Percentiles rank a stretch among this genome's conserved stretches.
phyloP scores from a whole-genome alignment of 192 early-diverging fungal genomes.

The Rhizoclosmatium sp. region DNA sequence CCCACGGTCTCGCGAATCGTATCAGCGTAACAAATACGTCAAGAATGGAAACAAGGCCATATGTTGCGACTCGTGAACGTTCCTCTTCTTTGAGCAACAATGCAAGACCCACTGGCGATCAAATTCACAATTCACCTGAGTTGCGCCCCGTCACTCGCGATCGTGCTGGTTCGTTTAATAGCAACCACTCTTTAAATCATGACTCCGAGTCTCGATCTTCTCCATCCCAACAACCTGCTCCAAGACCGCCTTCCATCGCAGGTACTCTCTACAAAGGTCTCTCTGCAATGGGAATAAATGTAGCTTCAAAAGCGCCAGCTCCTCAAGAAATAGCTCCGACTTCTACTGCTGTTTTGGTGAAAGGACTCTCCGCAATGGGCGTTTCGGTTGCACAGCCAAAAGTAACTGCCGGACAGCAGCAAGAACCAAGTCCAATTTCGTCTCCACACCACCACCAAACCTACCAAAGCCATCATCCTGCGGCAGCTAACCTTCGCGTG shows the following conservation, averaged over 20 bases:
- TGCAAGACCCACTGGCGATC: neutral
- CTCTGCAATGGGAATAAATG: neutral
- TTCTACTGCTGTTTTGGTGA: too few relatives aligned
- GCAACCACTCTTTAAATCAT: neutral
- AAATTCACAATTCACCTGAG: neutral
- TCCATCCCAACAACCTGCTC: neutral
- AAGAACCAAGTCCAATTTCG: neutral
- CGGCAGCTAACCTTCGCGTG: neutral
- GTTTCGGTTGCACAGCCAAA: too few relatives aligned
- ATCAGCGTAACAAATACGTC: neutral
- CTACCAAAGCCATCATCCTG: neutral
- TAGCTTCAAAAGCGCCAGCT: neutral
- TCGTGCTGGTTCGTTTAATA: neutral
- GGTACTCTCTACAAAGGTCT: neutral
- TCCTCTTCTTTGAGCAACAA: constrained; percentile 18
- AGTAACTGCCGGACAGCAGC: too few relatives aligned
- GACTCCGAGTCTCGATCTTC: neutral
- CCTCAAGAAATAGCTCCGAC: neutral
- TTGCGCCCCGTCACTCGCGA: neutral
- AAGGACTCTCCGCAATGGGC: too few relatives aligned
- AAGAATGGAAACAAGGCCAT: constrained; percentile 6
- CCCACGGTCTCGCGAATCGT: neutral
- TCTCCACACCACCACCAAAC: neutral
- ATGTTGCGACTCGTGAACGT: constrained; percentile 4
- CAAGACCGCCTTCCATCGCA: neutral